Evolutionary conservation across 331 rosid species (phyloP), one percentile per base, ranked within the genome.

Genomic region (Stylosanthes scabra): DNA sequence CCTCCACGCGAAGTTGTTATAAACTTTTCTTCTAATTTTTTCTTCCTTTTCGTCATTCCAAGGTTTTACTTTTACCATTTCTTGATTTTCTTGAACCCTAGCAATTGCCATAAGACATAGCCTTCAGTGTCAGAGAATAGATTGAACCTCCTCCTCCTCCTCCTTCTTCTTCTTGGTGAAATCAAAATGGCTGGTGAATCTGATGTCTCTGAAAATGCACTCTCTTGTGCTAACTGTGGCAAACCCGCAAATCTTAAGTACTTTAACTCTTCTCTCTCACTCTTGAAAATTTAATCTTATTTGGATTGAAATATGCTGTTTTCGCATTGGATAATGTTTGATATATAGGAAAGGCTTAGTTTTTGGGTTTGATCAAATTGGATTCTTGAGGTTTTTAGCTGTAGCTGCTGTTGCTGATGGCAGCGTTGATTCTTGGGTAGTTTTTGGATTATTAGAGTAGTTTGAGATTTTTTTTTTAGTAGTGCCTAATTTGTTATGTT

Each of bases 211-310:
- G 90, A 70, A 40, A 84, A 71, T 12, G 25, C 75, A 16, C 84
- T 90, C 40, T 85, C 89, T 13, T 95, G 97, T 71, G 87, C 70
- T 66, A 86, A 75, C 49, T 95, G 99, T 69, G 84, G 81, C 74
- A 88, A 91, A 49, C 96, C 97, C 66, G 95, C 99, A 68, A 80
- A 75, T 62, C 97, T 95, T 68, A 97, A 90, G 97, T 95, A 83
- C 13, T 86, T 67, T 13, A 25, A 15, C 13, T 1, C 1, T 11
- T 44, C 34, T 28, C 11, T 34, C 12, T 58, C 8, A 9, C 9
- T 58, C 60, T 13, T 12, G 7, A 49, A 5, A 1, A 1, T 4
- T 12, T 12, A 12, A 49, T 12, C 7, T 49, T 12, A 5, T 49
- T 29, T 50, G 63, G 68, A 51, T 68, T 76, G 14, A 10, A 10